These are phyloP conservation scores for Pyronema omphalodes DNA, from an alignment of 495 filamentous ascomycete genomes.

Conservation along the genomic window DNA sequence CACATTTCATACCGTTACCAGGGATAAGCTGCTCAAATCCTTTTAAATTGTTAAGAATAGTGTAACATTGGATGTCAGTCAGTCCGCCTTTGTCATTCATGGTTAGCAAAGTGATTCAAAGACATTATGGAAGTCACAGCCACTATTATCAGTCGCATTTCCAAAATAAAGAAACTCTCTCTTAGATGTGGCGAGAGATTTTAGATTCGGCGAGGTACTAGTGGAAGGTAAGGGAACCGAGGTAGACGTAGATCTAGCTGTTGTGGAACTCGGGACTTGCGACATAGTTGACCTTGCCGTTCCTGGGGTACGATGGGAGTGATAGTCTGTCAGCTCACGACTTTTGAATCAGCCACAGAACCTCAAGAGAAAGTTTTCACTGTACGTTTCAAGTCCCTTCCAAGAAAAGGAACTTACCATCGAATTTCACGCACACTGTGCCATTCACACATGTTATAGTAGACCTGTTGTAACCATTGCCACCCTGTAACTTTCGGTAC, in stretches of 20 bases:
- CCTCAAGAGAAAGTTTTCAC: too few relatives aligned
- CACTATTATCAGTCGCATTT: slow-evolving; percentile 36
- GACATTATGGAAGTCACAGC: background rate
- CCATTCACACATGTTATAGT: slow-evolving; percentile 12
- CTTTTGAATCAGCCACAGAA: too few relatives aligned
- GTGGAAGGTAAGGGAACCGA: slow-evolving; percentile 23
- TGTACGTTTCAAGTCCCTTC: too few relatives aligned
- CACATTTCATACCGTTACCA: slow-evolving; percentile 55
- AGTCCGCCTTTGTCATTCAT: slow-evolving; percentile 22
- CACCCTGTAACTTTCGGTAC: slow-evolving; percentile 3
- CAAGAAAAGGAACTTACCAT: background rate
- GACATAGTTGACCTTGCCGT: background rate
- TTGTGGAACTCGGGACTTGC: background rate
- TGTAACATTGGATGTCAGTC: slow-evolving; percentile 33
- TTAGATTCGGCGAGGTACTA: slow-evolving; percentile 23
- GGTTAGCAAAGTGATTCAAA: background rate
- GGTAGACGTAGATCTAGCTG: slow-evolving; percentile 2
- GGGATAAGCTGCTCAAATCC: slow-evolving; percentile 46
- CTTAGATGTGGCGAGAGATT: slow-evolving; percentile 35
- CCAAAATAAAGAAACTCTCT: slow-evolving; percentile 39
- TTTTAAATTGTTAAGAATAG: slow-evolving; percentile 34
- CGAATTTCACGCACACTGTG: slow-evolving; percentile 4
- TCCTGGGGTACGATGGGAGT: slow-evolving; percentile 10
- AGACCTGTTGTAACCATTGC: slow-evolving; percentile 5
- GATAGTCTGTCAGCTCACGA: background rate